These are phyloP conservation scores for Leptographium lundbergii DNA, from an alignment of 2,329 filamentous ascomycete genomes.

Conservation along the genomic window DNA sequence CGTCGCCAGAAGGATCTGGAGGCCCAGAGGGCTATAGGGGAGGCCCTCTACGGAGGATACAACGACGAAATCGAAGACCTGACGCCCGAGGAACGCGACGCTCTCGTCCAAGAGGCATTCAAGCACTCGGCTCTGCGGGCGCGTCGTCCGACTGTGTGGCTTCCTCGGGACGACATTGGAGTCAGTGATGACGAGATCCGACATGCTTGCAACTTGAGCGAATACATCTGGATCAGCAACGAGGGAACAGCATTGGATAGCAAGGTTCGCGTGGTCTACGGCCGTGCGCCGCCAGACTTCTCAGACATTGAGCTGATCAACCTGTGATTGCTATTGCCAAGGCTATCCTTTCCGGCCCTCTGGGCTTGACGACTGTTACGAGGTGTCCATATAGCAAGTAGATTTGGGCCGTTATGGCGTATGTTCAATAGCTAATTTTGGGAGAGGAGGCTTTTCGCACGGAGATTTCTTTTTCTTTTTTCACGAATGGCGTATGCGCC, in stretches of 20 bases:
- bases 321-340: constrained; percentile 31
- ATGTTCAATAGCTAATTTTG: background rate
- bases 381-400: background rate
- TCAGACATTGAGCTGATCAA: constrained; percentile 79
- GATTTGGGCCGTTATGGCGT: background rate
- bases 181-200: constrained; percentile 84
- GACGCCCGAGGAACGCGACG: constrained; percentile 77
- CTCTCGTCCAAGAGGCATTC: constrained; percentile 76
- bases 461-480: background rate
- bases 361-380: background rate
- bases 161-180: constrained; percentile 80
- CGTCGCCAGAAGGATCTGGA: constrained; percentile 52
- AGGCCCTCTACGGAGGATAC: constrained; percentile 74
- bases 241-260: constrained; percentile 80
- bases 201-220: constrained; percentile 62
- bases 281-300: constrained; percentile 77
- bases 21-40: constrained; percentile 59
- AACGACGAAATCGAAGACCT: constrained; percentile 92
- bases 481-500: background rate
- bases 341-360: background rate
- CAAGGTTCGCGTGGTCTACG: constrained; percentile 72
- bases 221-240: constrained; percentile 86
- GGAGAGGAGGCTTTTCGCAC: background rate
- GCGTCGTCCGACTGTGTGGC: constrained; percentile 80
- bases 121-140: constrained; percentile 80